phyloP scores from a whole-genome alignment of 768 basidiomycete genomes.

The Tylopilus sp. region DNA sequence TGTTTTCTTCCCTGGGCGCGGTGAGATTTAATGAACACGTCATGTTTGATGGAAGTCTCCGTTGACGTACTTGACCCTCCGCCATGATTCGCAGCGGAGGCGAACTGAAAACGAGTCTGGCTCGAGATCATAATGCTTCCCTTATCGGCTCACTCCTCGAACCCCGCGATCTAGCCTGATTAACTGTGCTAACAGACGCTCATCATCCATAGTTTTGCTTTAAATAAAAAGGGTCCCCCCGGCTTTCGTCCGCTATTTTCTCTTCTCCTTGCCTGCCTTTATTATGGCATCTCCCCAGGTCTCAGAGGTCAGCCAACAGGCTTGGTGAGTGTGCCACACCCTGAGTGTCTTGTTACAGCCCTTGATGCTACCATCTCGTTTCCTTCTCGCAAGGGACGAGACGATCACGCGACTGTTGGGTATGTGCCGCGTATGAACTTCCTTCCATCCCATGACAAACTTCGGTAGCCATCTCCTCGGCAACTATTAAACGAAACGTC shows the following conservation, averaged over 20 bases:
- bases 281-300: slow-evolving; percentile 53
- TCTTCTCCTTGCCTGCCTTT: slow-evolving; percentile 37
- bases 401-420: slow-evolving; percentile 59
- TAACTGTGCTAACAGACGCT: slow-evolving; percentile 43
- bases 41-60: slow-evolving; percentile 32
- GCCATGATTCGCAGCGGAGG: slow-evolving; percentile 25
- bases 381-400: slow-evolving; percentile 54
- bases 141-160: slow-evolving; percentile 38
- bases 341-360: slow-evolving; percentile 10
- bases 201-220: slow-evolving; percentile 34
- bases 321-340: slow-evolving; percentile 48
- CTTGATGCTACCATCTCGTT: slow-evolving; percentile 19
- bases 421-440: slow-evolving; percentile 28
- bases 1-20: slow-evolving; percentile 15
- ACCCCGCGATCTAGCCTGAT: slow-evolving; percentile 54
- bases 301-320: slow-evolving; percentile 58
- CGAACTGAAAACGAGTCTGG: slow-evolving; percentile 21
- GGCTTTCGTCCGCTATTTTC: slow-evolving; percentile 18
- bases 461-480: slow-evolving; percentile 55
- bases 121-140: slow-evolving; percentile 23
- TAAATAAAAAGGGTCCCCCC: slow-evolving; percentile 29
- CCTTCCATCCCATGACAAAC: slow-evolving; percentile 9
- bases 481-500: slow-evolving; percentile 59
- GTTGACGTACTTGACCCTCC: slow-evolving; percentile 31
- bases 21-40: slow-evolving; percentile 29